phyloP scores from a whole-genome alignment of 2,329 filamentous ascomycete species.

The Colletotrichum phormii region DNA sequence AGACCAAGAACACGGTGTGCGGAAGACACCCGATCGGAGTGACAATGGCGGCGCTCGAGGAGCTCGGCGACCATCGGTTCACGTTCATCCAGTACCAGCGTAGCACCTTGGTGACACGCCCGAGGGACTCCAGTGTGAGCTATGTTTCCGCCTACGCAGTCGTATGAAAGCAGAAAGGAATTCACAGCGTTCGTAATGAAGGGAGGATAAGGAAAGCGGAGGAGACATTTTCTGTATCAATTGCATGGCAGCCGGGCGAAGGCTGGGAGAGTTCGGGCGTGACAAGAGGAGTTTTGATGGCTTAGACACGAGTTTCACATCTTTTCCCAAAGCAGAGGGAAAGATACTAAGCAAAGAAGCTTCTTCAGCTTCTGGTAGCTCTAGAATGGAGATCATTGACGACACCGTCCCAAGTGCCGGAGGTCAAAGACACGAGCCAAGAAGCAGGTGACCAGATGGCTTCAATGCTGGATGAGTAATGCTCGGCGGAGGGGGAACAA shows the following conservation, averaged over 20 bases:
- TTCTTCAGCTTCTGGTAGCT: not conserved
- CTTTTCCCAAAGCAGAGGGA: not conserved
- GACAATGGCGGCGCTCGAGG: slow-evolving; percentile 87
- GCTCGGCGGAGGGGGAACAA: not conserved
- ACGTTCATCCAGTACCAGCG: slow-evolving; percentile 88
- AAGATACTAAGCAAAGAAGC: not conserved
- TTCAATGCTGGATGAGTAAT: not conserved
- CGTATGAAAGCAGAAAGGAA: slow-evolving; percentile 53
- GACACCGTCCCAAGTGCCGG: slow-evolving; percentile 1
- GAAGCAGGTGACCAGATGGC: not conserved
- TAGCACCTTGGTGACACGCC: slow-evolving; percentile 74
- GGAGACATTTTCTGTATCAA: not conserved
- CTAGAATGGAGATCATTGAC: slow-evolving; percentile 1
- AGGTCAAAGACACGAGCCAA: not conserved
- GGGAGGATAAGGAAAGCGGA: not conserved
- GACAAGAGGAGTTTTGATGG: slow-evolving; percentile 13
- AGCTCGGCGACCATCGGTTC: slow-evolving; percentile 69
- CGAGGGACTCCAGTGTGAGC: slow-evolving; percentile 87
- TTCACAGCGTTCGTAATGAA: not conserved
- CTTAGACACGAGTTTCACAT: slow-evolving; percentile 20
- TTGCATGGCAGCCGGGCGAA: too few species aligned
- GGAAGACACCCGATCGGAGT: slow-evolving; percentile 95
- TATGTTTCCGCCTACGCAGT: slow-evolving; percentile 94
- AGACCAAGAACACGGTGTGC: slow-evolving; percentile 92
- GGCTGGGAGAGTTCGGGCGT: not conserved